Evolutionary conservation across 2,329 filamentous ascomycete species (phyloP).

Genomic region (Ophiostoma montium): DNA sequence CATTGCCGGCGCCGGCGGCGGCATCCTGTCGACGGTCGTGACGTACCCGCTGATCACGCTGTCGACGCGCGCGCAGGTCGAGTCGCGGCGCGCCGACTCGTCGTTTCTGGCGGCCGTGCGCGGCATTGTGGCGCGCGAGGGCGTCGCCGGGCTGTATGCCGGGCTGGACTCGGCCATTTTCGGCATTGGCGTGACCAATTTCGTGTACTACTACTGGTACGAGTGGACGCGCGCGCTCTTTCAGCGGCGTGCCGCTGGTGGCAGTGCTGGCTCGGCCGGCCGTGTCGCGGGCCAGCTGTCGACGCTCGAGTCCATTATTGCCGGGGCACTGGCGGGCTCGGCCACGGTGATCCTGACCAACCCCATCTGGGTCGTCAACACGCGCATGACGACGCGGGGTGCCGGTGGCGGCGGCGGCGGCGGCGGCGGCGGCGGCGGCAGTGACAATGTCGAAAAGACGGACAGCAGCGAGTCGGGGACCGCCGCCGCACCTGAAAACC

Average conservation of each 20-base stretch:
- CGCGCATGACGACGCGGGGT: constrained; percentile 78
- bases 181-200: constrained; percentile 97
- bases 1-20: constrained; percentile 81
- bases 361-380: constrained; percentile 99
- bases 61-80: constrained; percentile 92
- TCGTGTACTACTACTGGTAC: constrained; percentile 99
- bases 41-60: constrained; percentile 98
- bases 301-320: constrained; percentile 86
- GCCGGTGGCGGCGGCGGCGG: no score
- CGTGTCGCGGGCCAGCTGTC: constrained; percentile 70
- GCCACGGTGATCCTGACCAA: constrained; percentile 94
- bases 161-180: constrained; percentile 90
- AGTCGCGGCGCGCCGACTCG: constrained; percentile 83
- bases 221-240: constrained; percentile 90
- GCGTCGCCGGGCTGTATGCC: constrained; percentile 75
- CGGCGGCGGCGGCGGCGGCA: no score
- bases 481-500: constrained; percentile 21
- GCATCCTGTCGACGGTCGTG: constrained; percentile 86
- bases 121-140: constrained; percentile 83
- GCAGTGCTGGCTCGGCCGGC: constrained; percentile 25
- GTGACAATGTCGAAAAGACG: background rate
- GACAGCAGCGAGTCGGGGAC: background rate
- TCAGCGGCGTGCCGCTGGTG: constrained; percentile 53
- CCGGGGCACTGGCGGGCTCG: constrained; percentile 82
- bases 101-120: constrained; percentile 71